Conservation (phyloP, 208 protist species). For the Trypanosoma brucei region DNA sequence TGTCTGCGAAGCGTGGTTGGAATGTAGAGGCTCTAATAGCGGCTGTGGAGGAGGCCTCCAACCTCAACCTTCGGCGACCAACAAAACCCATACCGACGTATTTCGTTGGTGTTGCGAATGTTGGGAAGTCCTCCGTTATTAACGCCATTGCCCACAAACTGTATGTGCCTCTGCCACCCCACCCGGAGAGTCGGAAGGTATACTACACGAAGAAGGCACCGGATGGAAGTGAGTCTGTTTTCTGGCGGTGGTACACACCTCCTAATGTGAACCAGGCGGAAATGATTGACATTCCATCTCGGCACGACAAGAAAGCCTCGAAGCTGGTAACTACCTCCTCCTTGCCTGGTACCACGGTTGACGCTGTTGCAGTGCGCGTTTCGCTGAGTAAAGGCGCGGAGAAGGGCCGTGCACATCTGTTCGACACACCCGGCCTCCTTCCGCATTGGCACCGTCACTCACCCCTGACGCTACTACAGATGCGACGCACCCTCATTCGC, state of each 20-base stretch:
- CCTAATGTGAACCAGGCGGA: constrained; percentile 86
- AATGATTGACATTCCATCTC: constrained; percentile 83
- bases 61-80: constrained; percentile 74
- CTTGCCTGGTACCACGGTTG: constrained; percentile 85
- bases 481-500: constrained; percentile 86
- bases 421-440: constrained; percentile 85
- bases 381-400: constrained; percentile 34
- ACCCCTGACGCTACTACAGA: constrained; percentile 81
- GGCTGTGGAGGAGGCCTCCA: constrained; percentile 68
- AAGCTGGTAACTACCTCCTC: constrained; percentile 89
- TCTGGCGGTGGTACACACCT: constrained; percentile 88
- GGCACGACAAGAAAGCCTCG: constrained; percentile 81
- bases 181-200: constrained; percentile 83
- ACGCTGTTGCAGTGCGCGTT: constrained; percentile 71
- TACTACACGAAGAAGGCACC: constrained; percentile 68
- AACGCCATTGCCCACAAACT: constrained; percentile 87
- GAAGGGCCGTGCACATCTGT: constrained; percentile 47
- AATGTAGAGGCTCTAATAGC: constrained; percentile 71
- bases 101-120: constrained; percentile 86
- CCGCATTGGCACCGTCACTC: constrained; percentile 85
- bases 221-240: constrained; percentile 70
- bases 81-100: constrained; percentile 79
- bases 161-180: constrained; percentile 80
- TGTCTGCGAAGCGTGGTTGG: constrained; percentile 90
- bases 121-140: constrained; percentile 91